Base-by-base conservation (phyloP, 2,329 filamentous ascomycete species). In the Fusarium sp. region DNA sequence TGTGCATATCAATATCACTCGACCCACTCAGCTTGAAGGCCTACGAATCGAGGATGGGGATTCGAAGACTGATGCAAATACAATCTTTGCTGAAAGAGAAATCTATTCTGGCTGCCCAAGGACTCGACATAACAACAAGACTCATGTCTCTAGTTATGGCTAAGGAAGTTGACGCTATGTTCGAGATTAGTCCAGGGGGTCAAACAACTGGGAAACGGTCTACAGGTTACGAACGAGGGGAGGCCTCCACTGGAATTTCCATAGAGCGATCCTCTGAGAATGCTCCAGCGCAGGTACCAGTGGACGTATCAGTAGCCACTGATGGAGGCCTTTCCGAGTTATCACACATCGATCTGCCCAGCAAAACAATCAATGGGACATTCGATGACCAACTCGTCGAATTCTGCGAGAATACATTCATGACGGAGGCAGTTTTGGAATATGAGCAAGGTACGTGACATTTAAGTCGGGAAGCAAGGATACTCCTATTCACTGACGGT, bases 51-150 rank as follows among this genome's bases (percentile, higher is more conserved):
- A 78, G 76, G 37, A 60, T 76, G 22, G 77, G 74, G 1, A 69
- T 80, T 35, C 74, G 71, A 5, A 63, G 74, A 20, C 29, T 80
- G 9, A 78, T 80, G 75, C 60, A 62, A 2, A 78, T 79, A 69
- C 74, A 78, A 22, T 66, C 52, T 5, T 31, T 50, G n/a, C 45
- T 79, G 20, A 74, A 72, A 57, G 24, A 58, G 1, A 74, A 72
- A 14, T 77, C 75, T 1, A 69, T 77, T n/a, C 64, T 78, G 8
- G 76, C 77, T 2, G 71, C 66, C 2, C 77, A 79, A 35, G 78
- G 77, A 2, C 68, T 79, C 7, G 67, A 74, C 1, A 71, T 79
- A 11, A 57, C 75, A 8, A 68, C 58, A 24, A 71, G 68, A 6
- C 52, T 79, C 7, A 67, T 77, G 64, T 68, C 67, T 5, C 64